phyloP scores from a whole-genome alignment of 2,329 filamentous ascomycete species.

The Mycosphaerella sp. region DNA sequence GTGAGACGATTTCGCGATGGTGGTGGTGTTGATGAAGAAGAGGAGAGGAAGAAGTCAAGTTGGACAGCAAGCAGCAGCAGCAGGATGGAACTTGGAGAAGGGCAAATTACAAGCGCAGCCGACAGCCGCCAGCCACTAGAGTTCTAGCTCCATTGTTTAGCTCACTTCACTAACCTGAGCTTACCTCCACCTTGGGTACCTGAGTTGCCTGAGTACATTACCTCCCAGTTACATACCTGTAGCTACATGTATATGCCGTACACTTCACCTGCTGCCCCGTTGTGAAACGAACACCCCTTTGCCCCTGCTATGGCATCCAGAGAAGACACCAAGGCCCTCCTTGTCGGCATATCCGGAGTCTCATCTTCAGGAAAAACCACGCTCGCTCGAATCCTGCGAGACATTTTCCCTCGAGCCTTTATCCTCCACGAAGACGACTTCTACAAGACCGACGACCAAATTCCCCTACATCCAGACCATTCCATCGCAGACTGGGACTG shows the following conservation, averaged over 20 bases:
- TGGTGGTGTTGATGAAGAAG: too few relatives aligned
- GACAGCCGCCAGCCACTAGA: too few relatives aligned
- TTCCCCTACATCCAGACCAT: slow-evolving; percentile 39
- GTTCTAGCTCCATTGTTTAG: too few relatives aligned
- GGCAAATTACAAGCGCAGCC: too few relatives aligned
- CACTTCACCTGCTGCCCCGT: not conserved
- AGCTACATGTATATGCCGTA: too few relatives aligned
- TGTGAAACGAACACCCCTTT: not conserved
- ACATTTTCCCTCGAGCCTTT: slow-evolving; percentile 66
- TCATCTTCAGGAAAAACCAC: slow-evolving; percentile 96
- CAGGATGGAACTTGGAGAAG: too few relatives aligned
- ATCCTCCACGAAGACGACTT: slow-evolving; percentile 97
- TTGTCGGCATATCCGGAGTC: slow-evolving; percentile 79
- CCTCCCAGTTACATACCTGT: too few relatives aligned
- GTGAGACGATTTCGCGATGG: not conserved
- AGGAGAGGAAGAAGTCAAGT: too few relatives aligned
- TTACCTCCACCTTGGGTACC: too few relatives aligned
- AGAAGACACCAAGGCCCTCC: slow-evolving; percentile 39
- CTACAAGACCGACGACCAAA: slow-evolving; percentile 72
- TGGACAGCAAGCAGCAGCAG: too few relatives aligned
- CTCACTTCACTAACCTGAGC: too few relatives aligned
- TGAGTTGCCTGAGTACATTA: too few relatives aligned
- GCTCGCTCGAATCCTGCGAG: slow-evolving; percentile 72
- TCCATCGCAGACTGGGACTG: slow-evolving; percentile 89
- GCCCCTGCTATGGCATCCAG: slow-evolving; percentile 1